Evolutionary conservation across 2,329 filamentous ascomycete species (phyloP).

Genomic region (Nannizziopsis arthrosporioides): DNA sequence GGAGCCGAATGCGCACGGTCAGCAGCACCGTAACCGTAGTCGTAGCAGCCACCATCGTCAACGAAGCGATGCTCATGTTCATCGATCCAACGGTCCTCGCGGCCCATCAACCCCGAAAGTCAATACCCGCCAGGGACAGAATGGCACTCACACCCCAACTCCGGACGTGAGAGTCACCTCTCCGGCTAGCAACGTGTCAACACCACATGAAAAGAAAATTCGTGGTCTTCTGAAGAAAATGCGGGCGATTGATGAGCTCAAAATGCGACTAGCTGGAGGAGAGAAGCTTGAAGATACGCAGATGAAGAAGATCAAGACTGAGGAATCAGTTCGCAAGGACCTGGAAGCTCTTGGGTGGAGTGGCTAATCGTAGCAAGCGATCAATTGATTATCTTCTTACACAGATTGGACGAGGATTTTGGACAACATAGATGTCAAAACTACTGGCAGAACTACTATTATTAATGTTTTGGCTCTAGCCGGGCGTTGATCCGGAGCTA

Average conservation of each 20-base stretch:
- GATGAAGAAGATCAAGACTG: constrained; percentile 94
- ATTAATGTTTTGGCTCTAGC: no score
- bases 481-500: no score
- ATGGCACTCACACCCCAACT: constrained; percentile 23
- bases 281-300: constrained; percentile 98
- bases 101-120: constrained; percentile 2
- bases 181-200: constrained; percentile 20
- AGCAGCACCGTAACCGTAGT: constrained; percentile 22
- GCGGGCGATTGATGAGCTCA: constrained; percentile 90
- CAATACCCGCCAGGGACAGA: constrained; percentile 17
- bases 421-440: no score
- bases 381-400: background rate
- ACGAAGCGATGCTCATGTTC: constrained; percentile 17
- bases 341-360: constrained; percentile 51
- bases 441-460: no score
- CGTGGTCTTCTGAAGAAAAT: constrained; percentile 93
- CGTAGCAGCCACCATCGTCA: constrained; percentile 21
- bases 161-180: constrained; percentile 26
- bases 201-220: constrained; percentile 74
- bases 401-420: constrained; percentile 1
- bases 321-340: constrained; percentile 72
- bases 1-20: constrained; percentile 18
- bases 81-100: constrained; percentile 8
- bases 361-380: constrained; percentile 19
- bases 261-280: constrained; percentile 86